These are phyloP conservation scores for Wickerhamomyces silvicola DNA, from an alignment of 805 yeast species.

Conservation along the genomic window DNA sequence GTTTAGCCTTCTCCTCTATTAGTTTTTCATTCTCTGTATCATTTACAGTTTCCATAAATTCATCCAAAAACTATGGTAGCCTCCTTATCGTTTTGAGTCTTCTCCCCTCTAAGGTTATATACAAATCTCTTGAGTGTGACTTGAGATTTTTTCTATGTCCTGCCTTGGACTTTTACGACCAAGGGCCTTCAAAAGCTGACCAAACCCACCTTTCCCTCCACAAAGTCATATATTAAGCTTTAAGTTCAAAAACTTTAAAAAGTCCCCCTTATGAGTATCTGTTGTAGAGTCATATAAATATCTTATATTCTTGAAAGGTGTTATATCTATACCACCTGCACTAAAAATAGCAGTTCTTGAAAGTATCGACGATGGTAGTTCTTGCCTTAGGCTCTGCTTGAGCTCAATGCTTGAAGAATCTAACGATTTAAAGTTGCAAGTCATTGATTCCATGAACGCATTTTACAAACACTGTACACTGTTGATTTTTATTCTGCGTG, in stretches of 20 bases:
- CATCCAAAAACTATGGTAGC: slow-evolving; percentile 31
- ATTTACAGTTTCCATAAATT: slow-evolving; percentile 13
- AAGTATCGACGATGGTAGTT: slow-evolving; percentile 6
- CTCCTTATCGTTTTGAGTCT: slow-evolving; percentile 29
- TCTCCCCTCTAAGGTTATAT: slow-evolving; percentile 36
- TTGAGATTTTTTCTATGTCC: slow-evolving; percentile 14
- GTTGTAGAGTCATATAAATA: slow-evolving; percentile 5
- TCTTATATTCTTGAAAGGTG: slow-evolving; percentile 4
- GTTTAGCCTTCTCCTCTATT: slow-evolving; percentile 30
- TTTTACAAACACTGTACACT: slow-evolving; percentile 11
- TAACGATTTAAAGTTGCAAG: slow-evolving; percentile 6
- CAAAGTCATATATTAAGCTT: slow-evolving; percentile 30
- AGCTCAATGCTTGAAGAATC: not conserved
- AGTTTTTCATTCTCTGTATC: slow-evolving; percentile 14
- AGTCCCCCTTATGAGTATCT: not conserved
- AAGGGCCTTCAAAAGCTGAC: slow-evolving; percentile 33
- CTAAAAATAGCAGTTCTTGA: slow-evolving; percentile 6
- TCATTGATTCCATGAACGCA: slow-evolving; percentile 13
- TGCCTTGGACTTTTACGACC: slow-evolving; percentile 32
- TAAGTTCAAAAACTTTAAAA: slow-evolving; percentile 17
- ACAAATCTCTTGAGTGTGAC: slow-evolving; percentile 26
- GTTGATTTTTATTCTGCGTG: no score
- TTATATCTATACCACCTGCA: slow-evolving; percentile 10
- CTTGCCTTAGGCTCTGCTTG: slow-evolving; percentile 3
- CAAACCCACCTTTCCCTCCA: slow-evolving; percentile 53